A percentile compares a stretch with the other conserved stretches of the same genome.
Conservation (phyloP, 352 stramenopile genomes). For the Phytopythium helicoides region DNA sequence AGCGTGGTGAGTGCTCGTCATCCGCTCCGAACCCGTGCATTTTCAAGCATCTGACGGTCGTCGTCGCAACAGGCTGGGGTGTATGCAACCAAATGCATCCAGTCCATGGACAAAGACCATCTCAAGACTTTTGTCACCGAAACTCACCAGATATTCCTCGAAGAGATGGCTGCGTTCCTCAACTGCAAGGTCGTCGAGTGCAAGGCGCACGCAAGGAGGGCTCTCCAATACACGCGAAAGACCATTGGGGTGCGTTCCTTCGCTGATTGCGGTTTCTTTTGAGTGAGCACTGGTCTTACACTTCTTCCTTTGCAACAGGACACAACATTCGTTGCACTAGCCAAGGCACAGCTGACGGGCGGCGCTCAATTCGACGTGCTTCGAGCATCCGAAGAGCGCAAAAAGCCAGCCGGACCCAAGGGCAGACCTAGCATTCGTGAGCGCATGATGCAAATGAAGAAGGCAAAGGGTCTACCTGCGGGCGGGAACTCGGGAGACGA, state of each 20-base stretch:
- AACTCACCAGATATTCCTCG: slow-evolving; percentile 40
- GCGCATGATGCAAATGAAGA: slow-evolving; percentile 54
- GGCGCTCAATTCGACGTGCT: slow-evolving; percentile 56
- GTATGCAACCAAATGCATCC: slow-evolving; percentile 52
- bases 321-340: slow-evolving; percentile 42
- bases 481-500: slow-evolving; percentile 23
- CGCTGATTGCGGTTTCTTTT: neutral
- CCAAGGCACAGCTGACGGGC: slow-evolving; percentile 54
- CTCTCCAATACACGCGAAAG: slow-evolving; percentile 45
- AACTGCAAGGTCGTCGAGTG: slow-evolving; percentile 74
- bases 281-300: neutral
- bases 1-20: slow-evolving; percentile 29
- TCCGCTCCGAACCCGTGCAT: neutral
- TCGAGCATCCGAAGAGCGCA: slow-evolving; percentile 54
- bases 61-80: slow-evolving; percentile 26
- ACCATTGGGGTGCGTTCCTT: slow-evolving; percentile 39
- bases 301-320: slow-evolving; percentile 21
- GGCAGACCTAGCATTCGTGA: slow-evolving; percentile 44
- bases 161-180: slow-evolving; percentile 54
- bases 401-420: slow-evolving; percentile 12
- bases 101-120: slow-evolving; percentile 34
- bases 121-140: slow-evolving; percentile 43
- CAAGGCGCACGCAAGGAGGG: slow-evolving; percentile 49
- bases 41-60: neutral
- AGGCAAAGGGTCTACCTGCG: slow-evolving; percentile 28